Evolutionary conservation across 208 protist genomes (phyloP), one percentile per base, ranked within the genome.

Genomic region (Wallacemonas collosoma): DNA sequence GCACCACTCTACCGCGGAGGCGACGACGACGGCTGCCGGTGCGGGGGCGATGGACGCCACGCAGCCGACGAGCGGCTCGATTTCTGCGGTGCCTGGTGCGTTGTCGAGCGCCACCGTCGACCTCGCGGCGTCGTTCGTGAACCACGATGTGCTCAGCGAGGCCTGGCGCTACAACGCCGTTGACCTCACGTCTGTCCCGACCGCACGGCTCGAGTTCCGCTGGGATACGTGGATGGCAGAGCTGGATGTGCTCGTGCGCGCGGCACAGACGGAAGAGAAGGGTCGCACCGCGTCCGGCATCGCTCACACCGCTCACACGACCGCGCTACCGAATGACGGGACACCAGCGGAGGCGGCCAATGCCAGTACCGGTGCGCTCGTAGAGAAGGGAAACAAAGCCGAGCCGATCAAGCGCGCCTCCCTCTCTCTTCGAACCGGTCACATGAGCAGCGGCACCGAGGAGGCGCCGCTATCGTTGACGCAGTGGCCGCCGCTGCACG

Each of bases 161-260:
- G 87, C 83, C 36, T 82, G 77, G 71, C 80, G 79, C 39, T 83
- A 86, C 15, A 94, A 92, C 73, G 47, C 60, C 40, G 75, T 80
- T 48, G 85, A 94, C 70, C 72, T 90, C 36, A 93, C 80, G 57
- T 80, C 80, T 64, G 89, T 96, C 3, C 86, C 91, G 35, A 93
- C 80, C 12, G 51, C 82, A 7, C 89, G 91, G 3, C 74, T 96
- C 45, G 84, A 89, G 69, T 68, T 96, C 57, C 87, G 91, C 35
- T 43, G 83, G 45, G 82, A 93, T 15, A 76, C 86, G 68, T 96
- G 91, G 89, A 53, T 76, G 1, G 81, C 83, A 2, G 91, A 96
- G 77, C 70, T 76, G 39, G 57, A 73, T 17, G 68, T 89, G 55
- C 71, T 90, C 17, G 48, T 41, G 17, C 36, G 15, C 15, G 67